A percentile compares a stretch with the other conserved stretches of the same genome.
phyloP scores from a whole-genome alignment of 257 asterid species.

The Solanum chiquidenum region DNA sequence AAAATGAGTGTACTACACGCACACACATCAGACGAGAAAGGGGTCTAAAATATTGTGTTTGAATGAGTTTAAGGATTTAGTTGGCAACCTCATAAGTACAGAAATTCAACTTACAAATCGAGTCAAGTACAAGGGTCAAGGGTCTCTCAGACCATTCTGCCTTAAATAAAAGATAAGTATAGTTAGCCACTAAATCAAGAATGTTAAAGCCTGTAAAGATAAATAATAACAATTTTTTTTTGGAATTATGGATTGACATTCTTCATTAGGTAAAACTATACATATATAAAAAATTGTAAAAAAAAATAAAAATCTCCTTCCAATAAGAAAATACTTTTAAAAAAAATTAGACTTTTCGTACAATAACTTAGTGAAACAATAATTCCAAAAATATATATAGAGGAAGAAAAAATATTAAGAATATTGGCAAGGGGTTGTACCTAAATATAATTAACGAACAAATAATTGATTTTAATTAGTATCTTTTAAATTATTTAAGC shows the following conservation, averaged over 20 bases:
- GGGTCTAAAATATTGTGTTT: too few species aligned
- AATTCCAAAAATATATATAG: neutral
- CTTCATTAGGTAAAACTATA: neutral
- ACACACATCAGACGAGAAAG: too few species aligned
- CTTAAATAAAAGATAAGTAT: neutral
- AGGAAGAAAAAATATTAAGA: neutral
- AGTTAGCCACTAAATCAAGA: neutral
- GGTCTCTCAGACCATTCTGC: too few species aligned
- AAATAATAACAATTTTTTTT: neutral
- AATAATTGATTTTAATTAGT: neutral
- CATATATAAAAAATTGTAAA: neutral
- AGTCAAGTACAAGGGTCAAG: too few species aligned
- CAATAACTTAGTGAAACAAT: neutral
- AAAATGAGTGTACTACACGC: too few species aligned
- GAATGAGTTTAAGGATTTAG: too few species aligned
- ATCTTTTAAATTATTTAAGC: neutral
- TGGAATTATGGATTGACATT: neutral
- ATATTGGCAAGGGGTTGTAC: neutral
- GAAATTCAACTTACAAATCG: too few species aligned
- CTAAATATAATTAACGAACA: neutral
- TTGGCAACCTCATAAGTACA: too few species aligned
- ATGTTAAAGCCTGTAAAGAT: neutral
- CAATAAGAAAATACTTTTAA: neutral
- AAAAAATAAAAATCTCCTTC: neutral
- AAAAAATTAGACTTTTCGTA: neutral